Percentiles rank a stretch among this genome's conserved stretches.
These are phyloP conservation scores for Podospora didyma DNA, from an alignment of 495 filamentous ascomycete genomes.

Conservation along the genomic window DNA sequence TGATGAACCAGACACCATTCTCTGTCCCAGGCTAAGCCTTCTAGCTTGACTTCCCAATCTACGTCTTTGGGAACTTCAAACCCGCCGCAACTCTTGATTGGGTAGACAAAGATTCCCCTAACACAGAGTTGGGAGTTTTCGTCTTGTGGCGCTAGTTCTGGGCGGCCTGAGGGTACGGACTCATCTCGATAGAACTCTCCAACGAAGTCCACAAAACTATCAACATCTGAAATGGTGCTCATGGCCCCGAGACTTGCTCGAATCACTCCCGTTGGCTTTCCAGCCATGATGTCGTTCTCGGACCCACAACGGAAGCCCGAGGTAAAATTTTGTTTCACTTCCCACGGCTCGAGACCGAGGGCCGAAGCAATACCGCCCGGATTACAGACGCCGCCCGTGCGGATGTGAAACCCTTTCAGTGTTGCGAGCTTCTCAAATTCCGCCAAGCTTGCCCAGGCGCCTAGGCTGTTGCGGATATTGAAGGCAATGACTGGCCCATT, in stretches of 20 bases:
- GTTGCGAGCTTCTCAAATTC: slow-evolving; percentile 82
- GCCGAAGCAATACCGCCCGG: slow-evolving; percentile 75
- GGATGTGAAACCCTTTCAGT: slow-evolving; percentile 72
- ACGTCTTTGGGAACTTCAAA: slow-evolving; percentile 61
- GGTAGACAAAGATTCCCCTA: slow-evolving; percentile 65
- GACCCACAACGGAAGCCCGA: slow-evolving; percentile 75
- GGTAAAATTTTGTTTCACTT: slow-evolving; percentile 77
- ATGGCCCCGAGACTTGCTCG: slow-evolving; percentile 82
- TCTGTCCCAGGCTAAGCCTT: slow-evolving; percentile 86
- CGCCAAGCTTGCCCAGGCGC: slow-evolving; percentile 71
- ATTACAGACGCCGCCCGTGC: slow-evolving; percentile 87
- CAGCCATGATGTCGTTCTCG: slow-evolving; percentile 74
- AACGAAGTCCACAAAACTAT: slow-evolving; percentile 65
- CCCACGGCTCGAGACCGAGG: slow-evolving; percentile 66
- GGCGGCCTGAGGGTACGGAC: slow-evolving; percentile 7
- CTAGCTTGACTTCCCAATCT: slow-evolving; percentile 68
- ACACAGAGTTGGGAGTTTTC: slow-evolving; percentile 36
- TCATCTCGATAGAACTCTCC: slow-evolving; percentile 71
- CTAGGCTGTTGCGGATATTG: slow-evolving; percentile 65
- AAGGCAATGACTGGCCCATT: slow-evolving; percentile 77
- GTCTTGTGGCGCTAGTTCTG: neutral
- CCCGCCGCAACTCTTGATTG: slow-evolving; percentile 85
- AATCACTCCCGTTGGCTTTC: slow-evolving; percentile 84
- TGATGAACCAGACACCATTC: slow-evolving; percentile 92
- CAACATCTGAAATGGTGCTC: slow-evolving; percentile 75